These are phyloP conservation scores for Carex cristatella DNA, from an alignment of 176 grass and related monocot species.

Conservation along the genomic window DNA sequence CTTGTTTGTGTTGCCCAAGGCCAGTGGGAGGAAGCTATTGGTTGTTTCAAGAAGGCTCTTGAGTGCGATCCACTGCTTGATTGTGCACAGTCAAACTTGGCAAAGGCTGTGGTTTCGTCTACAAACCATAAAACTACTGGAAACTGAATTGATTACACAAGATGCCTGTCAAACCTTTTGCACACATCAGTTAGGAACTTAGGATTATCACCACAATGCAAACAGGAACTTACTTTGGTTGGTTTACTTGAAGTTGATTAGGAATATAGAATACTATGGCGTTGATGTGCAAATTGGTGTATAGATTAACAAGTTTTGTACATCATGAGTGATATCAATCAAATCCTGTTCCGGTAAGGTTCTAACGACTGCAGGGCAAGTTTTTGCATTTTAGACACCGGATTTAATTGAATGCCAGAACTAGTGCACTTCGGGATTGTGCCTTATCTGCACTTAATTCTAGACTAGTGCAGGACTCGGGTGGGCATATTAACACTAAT, in stretches of 20 bases:
- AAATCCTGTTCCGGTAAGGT: neutral
- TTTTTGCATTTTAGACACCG: neutral
- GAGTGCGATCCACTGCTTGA: slow-evolving; percentile 74
- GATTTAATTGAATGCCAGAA: neutral
- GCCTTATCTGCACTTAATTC: no score
- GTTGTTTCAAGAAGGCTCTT: slow-evolving; percentile 77
- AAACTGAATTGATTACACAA: slow-evolving; percentile 15
- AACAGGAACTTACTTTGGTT: neutral
- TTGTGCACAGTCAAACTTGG: slow-evolving; percentile 76
- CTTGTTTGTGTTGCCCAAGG: slow-evolving; percentile 73
- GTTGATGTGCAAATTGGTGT: neutral
- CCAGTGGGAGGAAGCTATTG: slow-evolving; percentile 58
- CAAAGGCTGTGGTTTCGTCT: slow-evolving; percentile 45
- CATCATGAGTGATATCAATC: neutral
- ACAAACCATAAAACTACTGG: slow-evolving; percentile 33
- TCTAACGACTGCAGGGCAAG: neutral
- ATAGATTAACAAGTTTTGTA: neutral
- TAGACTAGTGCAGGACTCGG: no score
- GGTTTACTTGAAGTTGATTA: neutral
- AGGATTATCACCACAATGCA: neutral
- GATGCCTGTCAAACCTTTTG: neutral
- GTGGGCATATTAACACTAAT: no score
- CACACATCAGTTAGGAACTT: neutral
- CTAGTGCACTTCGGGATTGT: neutral
- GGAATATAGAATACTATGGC: neutral